These are phyloP conservation scores for Saccharum hybrid DNA, from an alignment of 202 grass and related monocot genomes.

Conservation along the genomic window DNA sequence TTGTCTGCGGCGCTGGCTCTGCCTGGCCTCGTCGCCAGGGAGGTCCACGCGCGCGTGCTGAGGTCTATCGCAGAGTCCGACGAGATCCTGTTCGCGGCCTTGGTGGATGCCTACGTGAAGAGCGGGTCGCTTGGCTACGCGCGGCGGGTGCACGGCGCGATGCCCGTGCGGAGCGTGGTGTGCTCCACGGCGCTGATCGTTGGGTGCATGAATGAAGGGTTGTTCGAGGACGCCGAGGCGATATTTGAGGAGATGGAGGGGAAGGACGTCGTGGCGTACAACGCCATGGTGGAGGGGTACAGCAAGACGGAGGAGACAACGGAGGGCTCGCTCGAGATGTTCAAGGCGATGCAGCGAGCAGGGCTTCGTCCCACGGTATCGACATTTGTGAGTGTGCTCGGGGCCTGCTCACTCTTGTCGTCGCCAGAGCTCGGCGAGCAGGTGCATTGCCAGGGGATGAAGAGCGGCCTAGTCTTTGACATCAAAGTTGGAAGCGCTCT, in stretches of 20 bases:
- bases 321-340: conserved; percentile 56
- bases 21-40: too few species aligned
- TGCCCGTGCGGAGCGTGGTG: conserved; percentile 53
- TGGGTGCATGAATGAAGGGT: conserved; percentile 71
- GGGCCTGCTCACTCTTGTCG: conserved; percentile 70
- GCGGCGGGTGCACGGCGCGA: conserved; percentile 47
- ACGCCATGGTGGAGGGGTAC: conserved; percentile 81
- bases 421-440: conserved; percentile 70
- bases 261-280: conserved; percentile 75
- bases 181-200: conserved; percentile 80
- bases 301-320: conserved; percentile 60
- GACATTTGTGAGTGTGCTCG: conserved; percentile 74
- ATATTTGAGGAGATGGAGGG: conserved; percentile 52
- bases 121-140: conserved; percentile 55
- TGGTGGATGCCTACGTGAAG: conserved; percentile 43
- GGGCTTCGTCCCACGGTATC: conserved; percentile 59
- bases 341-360: conserved; percentile 61
- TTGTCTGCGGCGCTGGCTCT: too few species aligned
- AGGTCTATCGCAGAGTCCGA: too few species aligned
- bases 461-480: conserved; percentile 49
- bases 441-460: conserved; percentile 78
- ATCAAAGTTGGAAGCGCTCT: conserved; percentile 79
- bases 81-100: too few species aligned
- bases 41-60: too few species aligned
- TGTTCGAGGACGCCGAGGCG: conserved; percentile 55